Evolutionary conservation across 768 basidiomycete genomes (phyloP), one percentile per base, ranked within the genome.

Genomic region (Cyclocybe cylindracea): DNA sequence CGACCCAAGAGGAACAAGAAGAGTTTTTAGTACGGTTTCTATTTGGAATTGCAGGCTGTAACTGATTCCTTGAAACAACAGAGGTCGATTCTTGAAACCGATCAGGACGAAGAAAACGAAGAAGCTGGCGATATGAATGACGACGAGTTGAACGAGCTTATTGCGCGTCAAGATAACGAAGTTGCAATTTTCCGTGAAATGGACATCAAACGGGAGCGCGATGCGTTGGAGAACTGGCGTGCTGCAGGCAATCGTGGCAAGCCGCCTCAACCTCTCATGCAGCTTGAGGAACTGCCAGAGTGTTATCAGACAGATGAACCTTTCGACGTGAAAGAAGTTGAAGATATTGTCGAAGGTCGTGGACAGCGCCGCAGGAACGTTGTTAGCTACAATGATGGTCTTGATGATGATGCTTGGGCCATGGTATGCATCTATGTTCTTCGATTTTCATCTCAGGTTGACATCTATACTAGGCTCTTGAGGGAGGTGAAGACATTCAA

Each of bases 1-100:
- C 95, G 16, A 96, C 94, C 3, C 91, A 94, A 58, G 94, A 96
- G 66, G 97, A 99, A 67, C 94, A 97, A 60, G 96, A 99, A 67
- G 93, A 94, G 64, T 89, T 96, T 58, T 72, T 98, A 73, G 91
- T 93, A 61, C 59, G 87, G 36, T 43, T 18, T 38, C 38, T 61
- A 10, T 50, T 39, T 40, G 24, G 18, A 18, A 10, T 47, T 32
- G 24, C 24, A 32, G 29, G n/a, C 36, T 39, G 19, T 60, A 39
- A 36, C 42, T 42, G 31, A 46, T 42, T 39, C 44, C 19, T 45
- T 33, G 41, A 35, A 57, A 35, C 32, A 49, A 61, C 66, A 92
- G 93, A 94, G 87, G 44, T 94, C 91, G 2, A 87, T 97, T 58
- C 79, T 95, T 19, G 91, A 93, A 66, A 88, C 90, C 2, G 91